Evolutionary conservation across 495 filamentous ascomycete genomes (phyloP).

Genomic region (Glonium stellatum): DNA sequence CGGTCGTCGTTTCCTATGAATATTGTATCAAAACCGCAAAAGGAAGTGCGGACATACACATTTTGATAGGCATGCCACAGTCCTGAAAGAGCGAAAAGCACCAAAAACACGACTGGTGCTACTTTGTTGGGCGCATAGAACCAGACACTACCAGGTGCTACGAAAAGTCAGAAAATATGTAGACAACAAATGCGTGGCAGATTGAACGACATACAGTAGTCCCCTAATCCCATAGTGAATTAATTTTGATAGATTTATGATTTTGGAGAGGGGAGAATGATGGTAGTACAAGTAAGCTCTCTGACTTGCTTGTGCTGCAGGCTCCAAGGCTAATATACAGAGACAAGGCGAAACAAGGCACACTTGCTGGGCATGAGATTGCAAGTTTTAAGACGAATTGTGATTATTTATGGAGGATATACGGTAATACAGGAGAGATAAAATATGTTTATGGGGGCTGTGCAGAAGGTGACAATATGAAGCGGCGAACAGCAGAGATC

Average conservation of each 20-base stretch:
- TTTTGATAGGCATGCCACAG: conserved; percentile 55
- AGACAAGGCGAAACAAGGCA: background rate
- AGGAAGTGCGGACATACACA: conserved; percentile 42
- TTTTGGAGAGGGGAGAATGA: background rate
- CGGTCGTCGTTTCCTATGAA: too few species aligned
- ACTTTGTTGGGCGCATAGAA: conserved; percentile 71
- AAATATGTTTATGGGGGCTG: too few species aligned
- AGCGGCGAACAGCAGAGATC: too few species aligned
- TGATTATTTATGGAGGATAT: too few species aligned
- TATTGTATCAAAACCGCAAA: background rate
- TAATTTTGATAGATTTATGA: background rate
- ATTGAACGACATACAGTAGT: conserved; percentile 16
- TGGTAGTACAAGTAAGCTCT: background rate
- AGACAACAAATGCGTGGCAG: background rate
- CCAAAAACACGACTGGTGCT: conserved; percentile 59
- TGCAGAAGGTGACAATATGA: too few species aligned
- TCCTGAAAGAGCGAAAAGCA: conserved; percentile 57
- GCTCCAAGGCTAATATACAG: too few species aligned
- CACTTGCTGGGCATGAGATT: background rate
- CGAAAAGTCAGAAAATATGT: background rate
- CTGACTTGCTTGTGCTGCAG: background rate
- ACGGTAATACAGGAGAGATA: too few species aligned
- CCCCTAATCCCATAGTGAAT: conserved; percentile 20
- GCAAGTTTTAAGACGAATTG: background rate
- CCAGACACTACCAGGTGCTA: conserved; percentile 47